Evolutionary conservation across 2,329 filamentous ascomycete species (phyloP), one percentile per base, ranked within the genome.

Genomic region (Orbilia ellipsospora): DNA sequence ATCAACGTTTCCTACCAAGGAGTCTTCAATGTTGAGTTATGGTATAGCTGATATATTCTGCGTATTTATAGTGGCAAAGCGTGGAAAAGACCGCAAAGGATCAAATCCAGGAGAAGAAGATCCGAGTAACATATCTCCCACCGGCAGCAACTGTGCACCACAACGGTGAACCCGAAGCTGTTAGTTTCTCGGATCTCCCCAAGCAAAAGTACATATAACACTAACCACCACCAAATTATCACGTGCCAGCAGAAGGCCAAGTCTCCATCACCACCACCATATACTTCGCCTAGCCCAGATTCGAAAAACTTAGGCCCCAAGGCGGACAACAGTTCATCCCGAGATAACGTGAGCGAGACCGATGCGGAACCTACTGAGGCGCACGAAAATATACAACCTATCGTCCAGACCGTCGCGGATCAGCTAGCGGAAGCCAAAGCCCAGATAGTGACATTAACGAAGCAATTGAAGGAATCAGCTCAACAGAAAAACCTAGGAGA

Each of bases 91-190:
- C 87, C 8, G 87, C 92, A 70, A 98, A 96, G 84, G 86, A 87
- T 13, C 86, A 88, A 20, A 90, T 99, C 73, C 89, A 93, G 80
- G 95, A 99, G 86, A 92, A 90, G 85, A 99, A 98, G 87, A 99
- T 99, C 79, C 90, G 94, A 55, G 95, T 99, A 78, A 87, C 87
- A 79, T 99, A 94, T 86, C 86, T 97, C 50, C 86, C 90, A 8
- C 87, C 88, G 59, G 87, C 87, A 73, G 59, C 77, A 60, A 28
- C 76, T 31, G 57, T 57, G 68, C 51, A 67, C 65, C 56, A 77
- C 55, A 73, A 78, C 72, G 59, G 77, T 72, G 77, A 64, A 74
- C 73, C 51, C 72, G 80, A 60, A 76, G 68, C 60, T 68, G 78
- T 76, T 59, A 62, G 54, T 64, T 23, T 42, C 48, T 40, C 48